Base-by-base conservation (phyloP, 192 early-diverging fungal genomes). In the Pilobolus umbonatus region DNA sequence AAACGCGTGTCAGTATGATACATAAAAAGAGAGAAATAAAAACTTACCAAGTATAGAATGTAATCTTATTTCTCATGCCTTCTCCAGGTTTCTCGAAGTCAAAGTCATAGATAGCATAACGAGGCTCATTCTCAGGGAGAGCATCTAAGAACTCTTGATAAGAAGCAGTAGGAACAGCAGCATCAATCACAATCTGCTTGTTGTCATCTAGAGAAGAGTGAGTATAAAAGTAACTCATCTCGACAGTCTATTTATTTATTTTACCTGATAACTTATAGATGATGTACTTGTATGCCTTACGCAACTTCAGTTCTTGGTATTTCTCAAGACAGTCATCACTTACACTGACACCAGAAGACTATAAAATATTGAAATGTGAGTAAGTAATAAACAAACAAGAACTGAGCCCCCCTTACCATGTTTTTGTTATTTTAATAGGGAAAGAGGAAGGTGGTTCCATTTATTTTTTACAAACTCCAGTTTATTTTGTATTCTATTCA, bases 31-130 rank as follows among this genome's bases (percentile, higher is more conserved):
- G 22, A 25, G 6, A 19, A 19, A 21, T 17, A 17, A 46, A 4
- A 46, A 46, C 45, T 46, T 78, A 91, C 92, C 93, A 97, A 46
- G 85, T 46, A 60, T 71, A 85, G 61, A 97, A 97, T 50, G 91
- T 68, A 52, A 97, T 80, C 82, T 94, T 94, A 80, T 83, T 90
- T 74, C 90, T 80, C 35, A 65, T 60, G 40, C 90, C 90, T 9
- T 77, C 84, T 4, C 62, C 77, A 11, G 81, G 44, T 42, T 78
- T 80, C 47, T 74, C 67, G 67, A 80, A 95, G 36, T 90, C 81
- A 69, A 95, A 87, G 71, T 97, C 94, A 62, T 88, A 95, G 10
- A 95, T 85, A 52, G 85, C 90, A 64, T 88, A 97, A 58, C 92
- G 88, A 70, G 91, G 85, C 36, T 85, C 80, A 29, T 77, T 60